Evolutionary conservation across 352 stramenopile genomes (phyloP), one percentile per base, ranked within the genome.

Genomic region (Phytopythium mirpurense): DNA sequence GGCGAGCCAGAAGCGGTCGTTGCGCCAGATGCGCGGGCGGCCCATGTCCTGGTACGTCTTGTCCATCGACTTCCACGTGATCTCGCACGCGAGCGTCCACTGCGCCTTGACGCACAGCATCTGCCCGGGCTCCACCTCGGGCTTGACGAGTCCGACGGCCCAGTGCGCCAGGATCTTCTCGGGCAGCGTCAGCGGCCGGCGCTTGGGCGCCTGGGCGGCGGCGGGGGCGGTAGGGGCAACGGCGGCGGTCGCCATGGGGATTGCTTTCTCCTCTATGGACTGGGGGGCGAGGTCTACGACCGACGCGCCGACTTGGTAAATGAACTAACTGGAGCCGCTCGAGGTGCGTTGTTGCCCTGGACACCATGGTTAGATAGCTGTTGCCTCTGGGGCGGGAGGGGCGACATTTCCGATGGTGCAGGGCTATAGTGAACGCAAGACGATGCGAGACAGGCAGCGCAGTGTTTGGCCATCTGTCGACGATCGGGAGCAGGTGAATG

Each of bases 51-150:
- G 78, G 62, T 91, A 90, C 54, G 81, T 90, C 61, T 93, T 93
- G 79, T 93, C 82, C 82, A 93, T 93, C 18, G 79, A 90, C 66
- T 93, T 93, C 82, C 82, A 93, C 57, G 82, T 93, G 72, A 93
- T 89, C 65, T 93, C 82, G 58, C 82, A 90, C 16, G 82, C 82
- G 23, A 93, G 67, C 54, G 82, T 90, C 82, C 82, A 93, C 63
- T 90, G 75, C 40, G 74, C 70, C 57, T 93, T 90, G 37, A 93
- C 82, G 64, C 82, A 93, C 54, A 93, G 70, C 78, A 93, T 89
- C 51, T 93, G 75, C 18, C 74, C 76, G 2, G 78, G 78, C 32
- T 71, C 49, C 12, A 93, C 70, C 57, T 80, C 76, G 21, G 79
- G 79, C 51, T 80, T 65, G 23, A 69, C 74, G 29, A 90, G 75